phyloP scores from a whole-genome alignment of 2,329 filamentous ascomycete species.

The Eurotiales sp. region DNA sequence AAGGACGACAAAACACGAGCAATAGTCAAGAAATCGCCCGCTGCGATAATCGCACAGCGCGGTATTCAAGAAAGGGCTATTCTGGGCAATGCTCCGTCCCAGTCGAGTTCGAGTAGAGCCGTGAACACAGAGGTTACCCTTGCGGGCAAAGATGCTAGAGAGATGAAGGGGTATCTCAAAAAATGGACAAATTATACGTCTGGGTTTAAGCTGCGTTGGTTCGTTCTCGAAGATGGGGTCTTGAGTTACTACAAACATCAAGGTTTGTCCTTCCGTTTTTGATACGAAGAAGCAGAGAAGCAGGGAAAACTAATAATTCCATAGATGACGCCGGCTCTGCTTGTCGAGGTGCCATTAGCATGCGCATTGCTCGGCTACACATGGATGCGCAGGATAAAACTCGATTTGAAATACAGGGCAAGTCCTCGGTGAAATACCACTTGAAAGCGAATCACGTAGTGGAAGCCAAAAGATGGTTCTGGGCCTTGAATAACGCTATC shows the following conservation, averaged over 20 bases:
- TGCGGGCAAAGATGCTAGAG: constrained; percentile 79
- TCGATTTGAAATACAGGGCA: constrained; percentile 95
- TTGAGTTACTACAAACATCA: constrained; percentile 99
- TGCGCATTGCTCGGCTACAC: constrained; percentile 89
- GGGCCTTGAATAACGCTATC: constrained; percentile 97
- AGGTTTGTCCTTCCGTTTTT: constrained; percentile 48
- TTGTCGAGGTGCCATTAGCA: constrained; percentile 96
- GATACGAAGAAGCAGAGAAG: too few species aligned
- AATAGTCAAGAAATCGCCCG: constrained; percentile 90
- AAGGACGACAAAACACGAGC: constrained; percentile 86
- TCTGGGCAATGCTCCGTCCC: constrained; percentile 65
- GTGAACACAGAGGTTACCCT: constrained; percentile 49
- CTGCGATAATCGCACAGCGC: constrained; percentile 87
- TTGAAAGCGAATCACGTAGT: constrained; percentile 97
- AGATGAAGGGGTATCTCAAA: constrained; percentile 98
- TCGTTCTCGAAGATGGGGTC: constrained; percentile 94
- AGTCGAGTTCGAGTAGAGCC: constrained; percentile 44
- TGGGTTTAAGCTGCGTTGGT: constrained; percentile 96
- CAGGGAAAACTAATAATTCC: too few species aligned
- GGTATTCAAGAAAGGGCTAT: constrained; percentile 98
- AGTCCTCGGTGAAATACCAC: constrained; percentile 97
- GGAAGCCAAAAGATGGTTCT: constrained; percentile 98
- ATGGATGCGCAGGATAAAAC: constrained; percentile 98
- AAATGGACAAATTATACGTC: constrained; percentile 99
- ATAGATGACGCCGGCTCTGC: constrained; percentile 90